Evolutionary conservation across 1,284 basidiomycete species (phyloP).

Genomic region (Apiotrichum domesticum): DNA sequence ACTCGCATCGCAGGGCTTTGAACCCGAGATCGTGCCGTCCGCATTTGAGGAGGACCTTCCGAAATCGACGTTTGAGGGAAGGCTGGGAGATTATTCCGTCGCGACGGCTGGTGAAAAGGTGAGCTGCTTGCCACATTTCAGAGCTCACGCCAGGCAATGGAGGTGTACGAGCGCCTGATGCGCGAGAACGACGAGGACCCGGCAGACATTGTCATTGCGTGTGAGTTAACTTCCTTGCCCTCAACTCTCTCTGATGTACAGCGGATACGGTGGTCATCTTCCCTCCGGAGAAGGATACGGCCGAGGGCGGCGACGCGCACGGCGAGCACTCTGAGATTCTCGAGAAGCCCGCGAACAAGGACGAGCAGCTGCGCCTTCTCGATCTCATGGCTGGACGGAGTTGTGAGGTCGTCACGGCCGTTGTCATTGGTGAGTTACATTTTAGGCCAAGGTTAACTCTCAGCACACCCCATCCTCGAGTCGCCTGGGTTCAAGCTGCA

Average conservation of each 20-base stretch:
- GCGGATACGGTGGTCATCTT: constrained; percentile 89
- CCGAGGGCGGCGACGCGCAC: constrained; percentile 23
- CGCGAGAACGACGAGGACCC: constrained; percentile 66
- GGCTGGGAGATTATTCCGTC: constrained; percentile 86
- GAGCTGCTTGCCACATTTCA: background rate
- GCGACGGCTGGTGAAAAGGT: constrained; percentile 84
- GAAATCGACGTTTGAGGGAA: constrained; percentile 59
- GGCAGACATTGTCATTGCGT: constrained; percentile 88
- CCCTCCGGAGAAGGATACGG: constrained; percentile 61
- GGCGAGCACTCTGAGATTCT: constrained; percentile 49
- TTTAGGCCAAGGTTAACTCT: background rate
- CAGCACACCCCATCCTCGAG: constrained; percentile 74
- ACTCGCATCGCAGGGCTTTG: constrained; percentile 61
- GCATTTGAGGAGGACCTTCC: constrained; percentile 78
- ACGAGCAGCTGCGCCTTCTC: constrained; percentile 58
- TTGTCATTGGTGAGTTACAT: constrained; percentile 60
- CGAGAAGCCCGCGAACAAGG: constrained; percentile 77
- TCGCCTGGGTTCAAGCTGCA: constrained; percentile 80
- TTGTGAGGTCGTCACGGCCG: constrained; percentile 87
- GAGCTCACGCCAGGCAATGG: constrained; percentile 55
- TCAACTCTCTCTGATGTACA: constrained; percentile 33
- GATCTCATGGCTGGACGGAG: constrained; percentile 71
- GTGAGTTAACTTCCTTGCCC: constrained; percentile 47
- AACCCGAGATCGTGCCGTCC: constrained; percentile 81
- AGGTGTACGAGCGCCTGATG: constrained; percentile 84